Conservation (phyloP, 805 yeast species). For the Ogataea zsoltii region DNA sequence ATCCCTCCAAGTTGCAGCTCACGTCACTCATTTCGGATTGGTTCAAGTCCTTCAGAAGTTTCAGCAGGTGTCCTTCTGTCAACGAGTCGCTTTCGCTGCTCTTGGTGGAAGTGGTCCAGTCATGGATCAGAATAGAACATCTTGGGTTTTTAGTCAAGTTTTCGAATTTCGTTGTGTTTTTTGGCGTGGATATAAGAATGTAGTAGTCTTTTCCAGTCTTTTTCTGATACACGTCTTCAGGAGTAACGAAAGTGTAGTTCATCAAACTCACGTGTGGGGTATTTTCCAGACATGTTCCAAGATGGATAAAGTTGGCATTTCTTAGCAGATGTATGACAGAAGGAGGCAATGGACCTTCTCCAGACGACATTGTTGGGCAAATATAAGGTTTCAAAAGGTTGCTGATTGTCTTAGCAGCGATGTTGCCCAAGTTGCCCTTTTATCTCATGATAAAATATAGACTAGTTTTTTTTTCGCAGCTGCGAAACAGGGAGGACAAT, state of each 20-base stretch:
- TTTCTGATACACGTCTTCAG: conserved; percentile 34
- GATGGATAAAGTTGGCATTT: conserved; percentile 71
- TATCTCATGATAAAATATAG: not conserved
- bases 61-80: conserved; percentile 40
- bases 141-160: conserved; percentile 71
- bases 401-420: too few relatives aligned
- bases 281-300: conserved; percentile 71
- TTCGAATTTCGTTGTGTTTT: conserved; percentile 68
- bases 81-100: conserved; percentile 15
- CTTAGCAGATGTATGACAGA: conserved; percentile 48
- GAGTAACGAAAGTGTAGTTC: conserved; percentile 76
- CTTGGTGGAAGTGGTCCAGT: conserved; percentile 64
- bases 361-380: conserved; percentile 4
- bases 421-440: too few relatives aligned
- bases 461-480: too few relatives aligned
- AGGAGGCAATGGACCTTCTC: conserved; percentile 31
- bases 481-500: too few relatives aligned
- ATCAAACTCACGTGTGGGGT: conserved; percentile 87
- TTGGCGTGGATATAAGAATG: conserved; percentile 72
- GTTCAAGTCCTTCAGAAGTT: conserved; percentile 72
- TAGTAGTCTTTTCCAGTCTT: conserved; percentile 34
- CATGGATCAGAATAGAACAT: conserved; percentile 85
- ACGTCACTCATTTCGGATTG: conserved; percentile 77
- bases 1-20: conserved; percentile 79
- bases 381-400: too few relatives aligned